Conservation (phyloP, 768 basidiomycete species). For the Hygrocybe punicea region DNA sequence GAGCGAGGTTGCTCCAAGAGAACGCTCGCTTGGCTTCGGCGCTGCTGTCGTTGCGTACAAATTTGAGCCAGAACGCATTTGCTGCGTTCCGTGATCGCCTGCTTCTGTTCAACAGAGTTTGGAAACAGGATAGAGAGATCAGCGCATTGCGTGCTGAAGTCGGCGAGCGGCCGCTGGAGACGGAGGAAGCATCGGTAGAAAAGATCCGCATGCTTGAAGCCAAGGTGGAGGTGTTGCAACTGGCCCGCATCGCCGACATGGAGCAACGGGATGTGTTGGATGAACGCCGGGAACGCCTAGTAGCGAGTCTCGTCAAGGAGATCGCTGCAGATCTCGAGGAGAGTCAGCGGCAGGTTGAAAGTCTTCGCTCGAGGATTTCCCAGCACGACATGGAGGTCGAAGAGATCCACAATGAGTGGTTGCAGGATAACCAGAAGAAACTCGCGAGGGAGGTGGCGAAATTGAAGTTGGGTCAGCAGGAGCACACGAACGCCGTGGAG, state of each 20-base stretch:
- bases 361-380: constrained; percentile 23
- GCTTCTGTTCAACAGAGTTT: constrained; percentile 38
- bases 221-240: constrained; percentile 34
- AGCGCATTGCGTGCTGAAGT: constrained; percentile 30
- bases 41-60: not conserved
- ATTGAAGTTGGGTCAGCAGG: constrained; percentile 38
- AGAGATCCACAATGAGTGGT: constrained; percentile 43
- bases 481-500: constrained; percentile 39
- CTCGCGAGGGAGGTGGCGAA: constrained; percentile 38
- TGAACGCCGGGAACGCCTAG: constrained; percentile 40
- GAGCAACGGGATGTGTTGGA: constrained; percentile 45
- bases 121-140: constrained; percentile 42
- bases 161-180: constrained; percentile 22
- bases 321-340: constrained; percentile 38
- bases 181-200: constrained; percentile 29
- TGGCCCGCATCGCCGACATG: constrained; percentile 36
- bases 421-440: constrained; percentile 34
- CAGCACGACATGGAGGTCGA: constrained; percentile 40
- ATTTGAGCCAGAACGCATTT: constrained; percentile 23
- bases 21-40: not conserved
- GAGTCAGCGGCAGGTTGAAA: constrained; percentile 24
- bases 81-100: constrained; percentile 41
- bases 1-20: not conserved
- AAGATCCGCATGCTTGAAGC: constrained; percentile 37
- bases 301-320: constrained; percentile 45